Conservation (phyloP, 495 filamentous ascomycete genomes). For the Parachaetomium inaequale region DNA sequence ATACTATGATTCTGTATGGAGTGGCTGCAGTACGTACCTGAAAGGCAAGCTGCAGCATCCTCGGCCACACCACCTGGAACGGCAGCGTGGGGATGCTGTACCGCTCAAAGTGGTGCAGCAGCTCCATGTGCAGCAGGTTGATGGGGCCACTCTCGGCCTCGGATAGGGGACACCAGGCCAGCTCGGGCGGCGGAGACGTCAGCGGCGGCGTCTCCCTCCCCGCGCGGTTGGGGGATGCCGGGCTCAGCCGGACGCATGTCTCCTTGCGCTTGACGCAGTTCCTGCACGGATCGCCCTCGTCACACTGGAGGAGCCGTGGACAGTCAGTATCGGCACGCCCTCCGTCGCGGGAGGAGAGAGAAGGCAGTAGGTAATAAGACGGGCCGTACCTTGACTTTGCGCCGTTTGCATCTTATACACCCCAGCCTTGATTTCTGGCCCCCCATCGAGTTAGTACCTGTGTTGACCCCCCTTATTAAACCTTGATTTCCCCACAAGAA, state of each 20-base stretch:
- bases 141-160: slow-evolving; percentile 16
- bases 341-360: background rate
- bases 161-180: slow-evolving; percentile 6
- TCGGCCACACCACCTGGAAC: slow-evolving; percentile 28
- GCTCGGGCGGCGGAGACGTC: slow-evolving; percentile 3
- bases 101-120: slow-evolving; percentile 31
- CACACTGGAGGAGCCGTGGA: slow-evolving; percentile 18
- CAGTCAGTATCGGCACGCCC: slow-evolving; percentile 1
- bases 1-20: no score
- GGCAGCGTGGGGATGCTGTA: slow-evolving; percentile 24
- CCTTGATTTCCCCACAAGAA: background rate
- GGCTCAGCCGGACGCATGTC: slow-evolving; percentile 20
- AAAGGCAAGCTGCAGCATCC: slow-evolving; percentile 28
- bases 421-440: slow-evolving; percentile 24
- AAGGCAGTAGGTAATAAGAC: background rate
- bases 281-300: slow-evolving; percentile 25
- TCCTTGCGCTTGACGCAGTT: slow-evolving; percentile 30
- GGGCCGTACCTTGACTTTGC: slow-evolving; percentile 27
- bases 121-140: slow-evolving; percentile 31
- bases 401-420: slow-evolving; percentile 26
- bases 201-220: background rate
- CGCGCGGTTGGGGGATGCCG: background rate
- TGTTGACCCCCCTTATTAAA: background rate
- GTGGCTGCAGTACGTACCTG: slow-evolving; percentile 1
- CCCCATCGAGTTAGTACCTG: background rate